Conservation (phyloP, 768 basidiomycete species). For the Tricholoma saponaceum region DNA sequence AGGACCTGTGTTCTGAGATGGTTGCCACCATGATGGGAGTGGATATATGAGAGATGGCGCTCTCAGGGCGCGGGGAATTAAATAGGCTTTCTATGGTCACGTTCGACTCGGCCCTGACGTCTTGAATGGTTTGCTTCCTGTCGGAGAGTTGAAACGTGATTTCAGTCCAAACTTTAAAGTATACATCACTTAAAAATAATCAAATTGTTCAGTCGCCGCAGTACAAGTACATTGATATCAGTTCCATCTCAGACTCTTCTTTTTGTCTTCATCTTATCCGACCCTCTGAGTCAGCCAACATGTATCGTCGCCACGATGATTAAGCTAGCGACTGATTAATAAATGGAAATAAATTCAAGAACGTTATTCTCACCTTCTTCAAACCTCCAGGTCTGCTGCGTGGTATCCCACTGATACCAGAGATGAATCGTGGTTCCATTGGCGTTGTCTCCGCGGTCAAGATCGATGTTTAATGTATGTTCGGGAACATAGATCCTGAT, state of each 20-base stretch:
- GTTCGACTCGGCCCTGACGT: no score
- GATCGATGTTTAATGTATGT: conserved; percentile 19
- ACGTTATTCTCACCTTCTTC: conserved; percentile 10
- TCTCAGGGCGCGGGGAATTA: no score
- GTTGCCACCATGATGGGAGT: conserved; percentile 8
- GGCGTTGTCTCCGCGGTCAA: conserved; percentile 35
- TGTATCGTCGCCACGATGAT: background rate
- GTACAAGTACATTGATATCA: no score
- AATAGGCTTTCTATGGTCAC: no score
- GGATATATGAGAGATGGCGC: background rate
- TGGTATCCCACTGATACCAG: conserved; percentile 37
- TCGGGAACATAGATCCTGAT: conserved; percentile 30
- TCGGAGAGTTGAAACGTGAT: no score
- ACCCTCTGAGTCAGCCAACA: no score
- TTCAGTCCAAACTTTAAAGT: no score
- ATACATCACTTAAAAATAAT: no score
- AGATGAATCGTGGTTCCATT: conserved; percentile 36
- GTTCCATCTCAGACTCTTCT: no score
- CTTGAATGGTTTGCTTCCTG: no score
- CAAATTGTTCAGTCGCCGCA: no score
- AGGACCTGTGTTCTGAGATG: conserved; percentile 8
- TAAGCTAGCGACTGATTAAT: background rate
- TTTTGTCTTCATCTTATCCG: no score
- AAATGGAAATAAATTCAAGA: background rate
- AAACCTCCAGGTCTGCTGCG: conserved; percentile 43